Evolutionary conservation across 805 yeast species (phyloP).

Genomic region (Myxozyma lipomycoides): DNA sequence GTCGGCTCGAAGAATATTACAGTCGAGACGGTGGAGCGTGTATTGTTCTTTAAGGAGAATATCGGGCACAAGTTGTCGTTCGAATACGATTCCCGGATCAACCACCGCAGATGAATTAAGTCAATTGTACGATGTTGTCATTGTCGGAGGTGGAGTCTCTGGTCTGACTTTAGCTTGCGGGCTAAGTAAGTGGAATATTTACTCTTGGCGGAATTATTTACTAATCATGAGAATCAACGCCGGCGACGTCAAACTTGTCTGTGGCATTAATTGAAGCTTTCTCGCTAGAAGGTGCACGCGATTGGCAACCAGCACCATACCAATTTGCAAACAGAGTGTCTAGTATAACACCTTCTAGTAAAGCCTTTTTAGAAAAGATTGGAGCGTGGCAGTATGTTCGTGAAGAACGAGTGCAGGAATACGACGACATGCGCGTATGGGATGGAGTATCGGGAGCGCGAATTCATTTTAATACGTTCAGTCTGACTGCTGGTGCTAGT

Average conservation of each 20-base stretch:
- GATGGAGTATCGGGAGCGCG: constrained; percentile 74
- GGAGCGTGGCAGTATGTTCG: constrained; percentile 73
- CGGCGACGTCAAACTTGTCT: constrained; percentile 53
- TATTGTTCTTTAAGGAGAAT: too few species aligned
- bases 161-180: constrained; percentile 86
- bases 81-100: too few species aligned
- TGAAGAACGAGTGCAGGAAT: constrained; percentile 68
- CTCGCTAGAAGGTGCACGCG: constrained; percentile 49
- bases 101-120: too few species aligned
- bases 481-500: constrained; percentile 31
- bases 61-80: too few species aligned
- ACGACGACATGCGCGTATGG: constrained; percentile 78
- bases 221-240: constrained; percentile 48
- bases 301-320: constrained; percentile 45
- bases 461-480: constrained; percentile 65
- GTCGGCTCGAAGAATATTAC: too few species aligned
- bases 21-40: too few species aligned
- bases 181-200: constrained; percentile 35
- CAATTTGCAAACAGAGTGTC: constrained; percentile 75
- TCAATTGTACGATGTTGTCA: constrained; percentile 69
- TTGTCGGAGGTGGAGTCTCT: constrained; percentile 97
- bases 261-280: constrained; percentile 74
- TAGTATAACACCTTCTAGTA: constrained; percentile 78
- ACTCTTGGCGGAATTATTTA: too few species aligned
- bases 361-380: constrained; percentile 38